A percentile compares a stretch with the other conserved stretches of the same genome.
These are phyloP conservation scores for Knoxdaviesia proteae DNA, from an alignment of 2,329 filamentous ascomycete species.

Conservation along the genomic window DNA sequence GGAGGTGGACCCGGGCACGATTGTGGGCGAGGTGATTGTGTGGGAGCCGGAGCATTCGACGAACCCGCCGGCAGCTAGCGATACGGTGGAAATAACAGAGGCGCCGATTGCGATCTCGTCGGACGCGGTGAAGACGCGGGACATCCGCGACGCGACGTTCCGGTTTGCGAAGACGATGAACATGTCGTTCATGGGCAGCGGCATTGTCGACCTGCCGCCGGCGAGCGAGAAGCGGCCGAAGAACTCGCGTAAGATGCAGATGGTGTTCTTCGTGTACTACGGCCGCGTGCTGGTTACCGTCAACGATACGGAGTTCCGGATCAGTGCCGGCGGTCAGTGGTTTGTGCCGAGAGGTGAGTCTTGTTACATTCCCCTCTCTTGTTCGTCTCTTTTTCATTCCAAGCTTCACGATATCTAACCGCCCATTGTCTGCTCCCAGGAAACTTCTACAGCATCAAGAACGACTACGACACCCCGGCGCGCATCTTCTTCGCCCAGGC, in stretches of 20 bases:
- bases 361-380: neutral
- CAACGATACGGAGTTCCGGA: conserved; percentile 55
- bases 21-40: conserved; percentile 40
- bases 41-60: conserved; percentile 40
- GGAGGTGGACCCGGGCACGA: conserved; percentile 45
- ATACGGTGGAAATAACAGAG: conserved; percentile 30
- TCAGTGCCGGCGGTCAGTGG: conserved; percentile 75
- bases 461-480: conserved; percentile 50
- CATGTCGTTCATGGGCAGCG: conserved; percentile 69
- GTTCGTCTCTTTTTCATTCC: conserved; percentile 3
- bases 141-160: conserved; percentile 50
- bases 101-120: conserved; percentile 36
- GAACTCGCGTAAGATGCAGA: conserved; percentile 89
- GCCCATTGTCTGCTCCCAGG: conserved; percentile 28
- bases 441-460: conserved; percentile 82
- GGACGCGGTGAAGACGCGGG: conserved; percentile 32
- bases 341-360: conserved; percentile 81
- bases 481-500: conserved; percentile 87
- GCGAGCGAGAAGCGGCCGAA: conserved; percentile 72
- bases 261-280: conserved; percentile 79
- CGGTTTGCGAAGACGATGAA: conserved; percentile 75
- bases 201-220: conserved; percentile 72
- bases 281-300: conserved; percentile 68
- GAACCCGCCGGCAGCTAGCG: conserved; percentile 30
- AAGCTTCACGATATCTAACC: conserved; percentile 1